Evolutionary conservation across 495 filamentous ascomycete species (phyloP).

Genomic region (Aspergillus mulundensis): DNA sequence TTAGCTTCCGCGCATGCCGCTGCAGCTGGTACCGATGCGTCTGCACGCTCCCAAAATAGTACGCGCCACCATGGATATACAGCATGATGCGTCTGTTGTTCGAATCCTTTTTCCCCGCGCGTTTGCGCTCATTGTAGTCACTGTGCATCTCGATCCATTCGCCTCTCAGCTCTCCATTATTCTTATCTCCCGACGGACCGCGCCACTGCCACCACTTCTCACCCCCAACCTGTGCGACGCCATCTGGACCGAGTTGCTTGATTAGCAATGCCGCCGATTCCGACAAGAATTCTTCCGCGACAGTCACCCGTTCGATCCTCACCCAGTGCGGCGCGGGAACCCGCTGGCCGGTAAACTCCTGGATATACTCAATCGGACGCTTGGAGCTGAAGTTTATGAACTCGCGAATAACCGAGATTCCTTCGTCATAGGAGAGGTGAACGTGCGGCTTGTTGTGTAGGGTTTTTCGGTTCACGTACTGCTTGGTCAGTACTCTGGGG

Average conservation of each 20-base stretch:
- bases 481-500: not conserved
- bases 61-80: conserved; percentile 84
- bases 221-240: conserved; percentile 71
- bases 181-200: conserved; percentile 39
- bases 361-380: conserved; percentile 87
- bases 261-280: conserved; percentile 59
- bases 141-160: conserved; percentile 96
- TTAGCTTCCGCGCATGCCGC: conserved; percentile 87
- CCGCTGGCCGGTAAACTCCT: conserved; percentile 84
- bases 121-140: conserved; percentile 70
- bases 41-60: conserved; percentile 88
- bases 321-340: conserved; percentile 90
- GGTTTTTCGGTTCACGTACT: conserved; percentile 80
- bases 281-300: conserved; percentile 57
- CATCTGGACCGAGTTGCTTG: conserved; percentile 69
- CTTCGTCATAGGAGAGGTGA: conserved; percentile 89
- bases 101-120: conserved; percentile 21
- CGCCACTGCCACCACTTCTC: conserved; percentile 96
- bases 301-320: conserved; percentile 65
- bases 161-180: conserved; percentile 53
- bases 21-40: conserved; percentile 96
- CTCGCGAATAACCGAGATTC: conserved; percentile 78
- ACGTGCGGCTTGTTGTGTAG: conserved; percentile 73
- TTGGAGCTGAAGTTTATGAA: conserved; percentile 80
- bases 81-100: conserved; percentile 76